A percentile compares a stretch with the other conserved stretches of the same genome.
Evolutionary conservation across 805 yeast species (phyloP).

Genomic region (Candida tibetensis): DNA sequence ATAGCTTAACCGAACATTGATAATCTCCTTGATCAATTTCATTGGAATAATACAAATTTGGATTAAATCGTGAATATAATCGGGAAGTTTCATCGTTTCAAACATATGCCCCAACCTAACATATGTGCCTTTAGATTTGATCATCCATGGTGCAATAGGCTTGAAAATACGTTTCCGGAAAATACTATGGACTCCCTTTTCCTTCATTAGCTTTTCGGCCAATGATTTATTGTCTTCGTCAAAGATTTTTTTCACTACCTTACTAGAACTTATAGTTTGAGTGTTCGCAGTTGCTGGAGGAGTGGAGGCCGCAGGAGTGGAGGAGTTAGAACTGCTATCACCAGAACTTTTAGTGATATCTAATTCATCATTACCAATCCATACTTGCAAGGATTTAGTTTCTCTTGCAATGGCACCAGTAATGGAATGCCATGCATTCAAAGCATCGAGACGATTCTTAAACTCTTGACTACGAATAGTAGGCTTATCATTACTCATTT

Average conservation of each 20-base stretch:
- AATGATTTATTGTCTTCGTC: slow-evolving; percentile 64
- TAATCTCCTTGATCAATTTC: slow-evolving; percentile 73
- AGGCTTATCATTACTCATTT: slow-evolving; percentile 79
- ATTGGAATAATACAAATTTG: slow-evolving; percentile 74
- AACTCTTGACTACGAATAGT: slow-evolving; percentile 63
- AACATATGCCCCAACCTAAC: slow-evolving; percentile 59
- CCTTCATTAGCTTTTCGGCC: slow-evolving; percentile 81
- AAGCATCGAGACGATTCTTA: slow-evolving; percentile 63
- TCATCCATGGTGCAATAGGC: slow-evolving; percentile 76
- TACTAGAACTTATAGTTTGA: slow-evolving; percentile 8
- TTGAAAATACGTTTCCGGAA: slow-evolving; percentile 67
- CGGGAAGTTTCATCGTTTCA: slow-evolving; percentile 68
- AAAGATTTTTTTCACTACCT: slow-evolving; percentile 33
- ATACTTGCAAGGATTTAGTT: slow-evolving; percentile 55
- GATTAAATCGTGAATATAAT: slow-evolving; percentile 62
- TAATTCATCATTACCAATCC: slow-evolving; percentile 84
- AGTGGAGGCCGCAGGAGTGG: slow-evolving; percentile 13
- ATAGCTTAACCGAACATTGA: slow-evolving; percentile 67
- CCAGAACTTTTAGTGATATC: slow-evolving; percentile 52
- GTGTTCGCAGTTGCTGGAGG: slow-evolving; percentile 13
- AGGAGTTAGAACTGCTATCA: slow-evolving; percentile 11
- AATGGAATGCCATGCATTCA: slow-evolving; percentile 80
- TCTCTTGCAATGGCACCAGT: slow-evolving; percentile 66
- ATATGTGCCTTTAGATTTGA: slow-evolving; percentile 73
- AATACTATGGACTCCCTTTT: slow-evolving; percentile 68